Conservation (phyloP, 495 filamentous ascomycete genomes). For the Aspergillus wentii region DNA sequence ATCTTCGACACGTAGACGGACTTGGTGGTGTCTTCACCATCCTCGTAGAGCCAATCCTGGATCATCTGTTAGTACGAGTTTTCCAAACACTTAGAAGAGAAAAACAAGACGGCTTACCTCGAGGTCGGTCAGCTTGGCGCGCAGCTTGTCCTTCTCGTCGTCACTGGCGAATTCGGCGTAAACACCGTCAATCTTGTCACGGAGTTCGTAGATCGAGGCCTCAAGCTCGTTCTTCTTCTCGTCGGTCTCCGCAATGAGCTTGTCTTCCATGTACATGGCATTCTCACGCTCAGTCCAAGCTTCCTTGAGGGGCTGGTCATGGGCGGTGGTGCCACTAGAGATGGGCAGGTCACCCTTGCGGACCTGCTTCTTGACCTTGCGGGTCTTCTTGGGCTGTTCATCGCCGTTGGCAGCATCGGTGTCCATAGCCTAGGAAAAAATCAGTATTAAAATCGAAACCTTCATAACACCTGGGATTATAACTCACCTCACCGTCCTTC, state of each 20-base stretch:
- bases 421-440: constrained; percentile 74
- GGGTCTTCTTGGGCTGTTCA: constrained; percentile 82
- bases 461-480: too few species aligned
- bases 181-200: constrained; percentile 87
- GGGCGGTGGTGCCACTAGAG: constrained; percentile 70
- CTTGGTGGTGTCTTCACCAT: constrained; percentile 93
- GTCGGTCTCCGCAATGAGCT: constrained; percentile 95
- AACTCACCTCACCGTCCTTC: constrained; percentile 72
- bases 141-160: constrained; percentile 85
- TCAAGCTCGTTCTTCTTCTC: constrained; percentile 99
- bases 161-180: constrained; percentile 86
- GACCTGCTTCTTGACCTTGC: constrained; percentile 99
- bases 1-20: constrained; percentile 89
- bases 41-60: constrained; percentile 98
- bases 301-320: constrained; percentile 65
- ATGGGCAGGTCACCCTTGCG: constrained; percentile 96
- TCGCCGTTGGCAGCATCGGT: constrained; percentile 63
- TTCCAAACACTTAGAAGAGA: background rate
- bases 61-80: constrained; percentile 13
- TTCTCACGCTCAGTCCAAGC: constrained; percentile 72
- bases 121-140: constrained; percentile 67
- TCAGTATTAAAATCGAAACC: constrained; percentile 7
- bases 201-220: constrained; percentile 91
- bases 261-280: constrained; percentile 95
- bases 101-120: constrained; percentile 63